Base-by-base conservation (phyloP, 169 alveolate genomes). In the Plasmodium gonderi region DNA sequence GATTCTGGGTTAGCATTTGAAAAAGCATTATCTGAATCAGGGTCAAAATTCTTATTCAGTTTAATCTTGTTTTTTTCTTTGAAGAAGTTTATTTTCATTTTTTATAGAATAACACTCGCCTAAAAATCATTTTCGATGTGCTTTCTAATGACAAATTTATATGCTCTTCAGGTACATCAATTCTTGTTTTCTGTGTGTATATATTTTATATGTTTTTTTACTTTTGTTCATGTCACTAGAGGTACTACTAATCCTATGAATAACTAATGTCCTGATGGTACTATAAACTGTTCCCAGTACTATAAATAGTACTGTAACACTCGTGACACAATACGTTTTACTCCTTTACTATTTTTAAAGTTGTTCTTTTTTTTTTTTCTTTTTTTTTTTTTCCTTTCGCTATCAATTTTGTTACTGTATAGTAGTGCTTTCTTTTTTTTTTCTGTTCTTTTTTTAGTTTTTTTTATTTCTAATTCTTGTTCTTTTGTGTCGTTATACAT, bases 71-170 rank as follows among this genome's bases (percentile, higher is more conserved):
- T 72, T 85, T 76, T 85, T 75, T 85, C 93, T 85, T 85, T 85
- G 87, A 85, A 85, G 87, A 85, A 75, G 47, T 85, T 85, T 85
- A 85, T 85, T 85, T 76, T 85, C 93, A 85, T 85, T 85, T 85
- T 79, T 76, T 85, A 29, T 20, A 68, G 26, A 54, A 82, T 33
- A n/a, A 54, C 91, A 54, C 91, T 82, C 76, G 54, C 60, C 69
- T 68, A 82, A 82, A 82, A 68, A 69, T 82, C 91, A 82, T 82
- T 82, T 82, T 82, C 91, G 74, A 68, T 79, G 26, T 60, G 17
- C 26, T 8, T 36, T 60, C n/a, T 36, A 23, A 7, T 12, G 72
- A 60, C 26, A 60, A 20, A 60, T 20, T 29, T 60, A 75, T 82
- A 47, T 38, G 17, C 65, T n/a, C 68, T 64, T 80, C 54, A 40